Evolutionary conservation across 768 basidiomycete species (phyloP).

Genomic region (Neoboletus brunneissimus): DNA sequence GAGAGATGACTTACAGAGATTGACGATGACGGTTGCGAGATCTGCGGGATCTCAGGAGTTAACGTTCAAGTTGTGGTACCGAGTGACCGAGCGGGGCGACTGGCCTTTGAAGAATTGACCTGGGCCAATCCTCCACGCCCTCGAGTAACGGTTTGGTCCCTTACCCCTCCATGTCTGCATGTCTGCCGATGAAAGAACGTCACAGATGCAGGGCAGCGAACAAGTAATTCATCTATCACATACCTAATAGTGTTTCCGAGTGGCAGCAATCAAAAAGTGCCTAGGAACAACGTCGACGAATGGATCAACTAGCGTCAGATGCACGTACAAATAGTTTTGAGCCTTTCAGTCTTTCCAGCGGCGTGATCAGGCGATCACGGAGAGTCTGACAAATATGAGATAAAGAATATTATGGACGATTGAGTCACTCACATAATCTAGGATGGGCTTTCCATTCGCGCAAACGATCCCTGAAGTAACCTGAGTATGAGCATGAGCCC

Average conservation of each 20-base stretch:
- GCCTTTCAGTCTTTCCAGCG: constrained; percentile 17
- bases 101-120: constrained; percentile 19
- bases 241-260: constrained; percentile 27
- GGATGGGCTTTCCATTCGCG: constrained; percentile 19
- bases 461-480: constrained; percentile 17
- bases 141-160: constrained; percentile 16
- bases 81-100: neutral
- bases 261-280: constrained; percentile 32
- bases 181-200: constrained; percentile 8
- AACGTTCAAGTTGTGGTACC: neutral
- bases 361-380: constrained; percentile 17
- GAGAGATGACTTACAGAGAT: constrained; percentile 9
- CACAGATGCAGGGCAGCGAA: neutral
- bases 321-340: constrained; percentile 20
- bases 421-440: constrained; percentile 19
- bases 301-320: neutral
- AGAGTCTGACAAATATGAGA: constrained; percentile 14
- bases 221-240: neutral
- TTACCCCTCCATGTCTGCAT: constrained; percentile 11
- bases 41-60: neutral
- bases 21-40: neutral
- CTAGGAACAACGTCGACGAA: constrained; percentile 7
- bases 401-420: neutral
- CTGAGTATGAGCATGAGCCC: neutral
- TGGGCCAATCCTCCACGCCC: constrained; percentile 12